A percentile compares a stretch with the other conserved stretches of the same genome.
Conservation (phyloP, 2,329 filamentous ascomycete species). For the Didymella exigua region DNA sequence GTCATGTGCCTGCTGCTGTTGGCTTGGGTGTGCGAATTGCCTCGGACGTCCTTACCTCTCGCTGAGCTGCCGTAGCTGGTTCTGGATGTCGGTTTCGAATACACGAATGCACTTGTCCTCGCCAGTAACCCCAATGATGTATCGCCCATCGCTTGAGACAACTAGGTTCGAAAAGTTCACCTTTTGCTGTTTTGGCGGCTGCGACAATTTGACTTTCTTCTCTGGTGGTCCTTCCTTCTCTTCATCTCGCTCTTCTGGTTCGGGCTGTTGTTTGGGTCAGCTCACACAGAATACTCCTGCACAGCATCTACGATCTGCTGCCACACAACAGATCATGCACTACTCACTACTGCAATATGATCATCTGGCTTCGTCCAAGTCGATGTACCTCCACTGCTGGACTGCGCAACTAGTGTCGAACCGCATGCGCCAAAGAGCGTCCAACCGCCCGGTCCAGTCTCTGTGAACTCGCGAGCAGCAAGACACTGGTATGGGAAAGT, state of each 20-base stretch:
- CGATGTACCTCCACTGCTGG: constrained; percentile 36
- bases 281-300: background rate
- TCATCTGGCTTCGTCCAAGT: constrained; percentile 37
- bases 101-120: constrained; percentile 92
- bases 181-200: constrained; percentile 39
- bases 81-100: constrained; percentile 69
- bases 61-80: constrained; percentile 69
- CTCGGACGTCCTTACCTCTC: constrained; percentile 62
- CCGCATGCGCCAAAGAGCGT: constrained; percentile 77
- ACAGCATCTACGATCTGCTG: background rate
- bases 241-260: constrained; percentile 19
- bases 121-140: constrained; percentile 80
- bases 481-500: constrained; percentile 51
- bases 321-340: background rate
- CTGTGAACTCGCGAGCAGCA: constrained; percentile 24
- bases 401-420: constrained; percentile 65
- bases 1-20: constrained; percentile 72
- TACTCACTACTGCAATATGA: constrained; percentile 34
- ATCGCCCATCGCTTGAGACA: constrained; percentile 65
- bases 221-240: constrained; percentile 45
- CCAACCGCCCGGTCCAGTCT: constrained; percentile 33
- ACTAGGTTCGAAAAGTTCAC: constrained; percentile 73
- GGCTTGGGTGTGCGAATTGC: constrained; percentile 4
- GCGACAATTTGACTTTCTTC: constrained; percentile 51
- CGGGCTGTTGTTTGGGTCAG: constrained; percentile 27